phyloP scores from a whole-genome alignment of 2,329 filamentous ascomycete species.

The Penicillium glabrum region DNA sequence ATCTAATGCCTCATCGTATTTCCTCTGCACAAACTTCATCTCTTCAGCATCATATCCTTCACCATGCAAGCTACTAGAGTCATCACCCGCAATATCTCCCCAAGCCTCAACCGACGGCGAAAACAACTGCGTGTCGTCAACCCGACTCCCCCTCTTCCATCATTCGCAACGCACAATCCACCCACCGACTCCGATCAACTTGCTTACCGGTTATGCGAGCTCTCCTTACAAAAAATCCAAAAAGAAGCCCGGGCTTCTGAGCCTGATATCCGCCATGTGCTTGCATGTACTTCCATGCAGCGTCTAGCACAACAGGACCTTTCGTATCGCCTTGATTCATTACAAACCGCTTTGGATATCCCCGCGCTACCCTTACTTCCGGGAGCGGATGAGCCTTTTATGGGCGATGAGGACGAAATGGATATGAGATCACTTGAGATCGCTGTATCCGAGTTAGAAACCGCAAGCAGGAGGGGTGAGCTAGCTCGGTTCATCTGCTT shows the following conservation, averaged over 20 bases:
- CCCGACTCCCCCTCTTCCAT: not conserved
- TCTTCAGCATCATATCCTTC: not conserved
- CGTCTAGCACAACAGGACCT: slow-evolving; percentile 16
- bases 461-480: slow-evolving; percentile 12
- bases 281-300: slow-evolving; percentile 22
- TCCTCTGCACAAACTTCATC: not conserved
- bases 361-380: slow-evolving; percentile 9
- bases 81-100: slow-evolving; percentile 6
- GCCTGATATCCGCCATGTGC: slow-evolving; percentile 20
- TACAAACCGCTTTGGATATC: slow-evolving; percentile 7
- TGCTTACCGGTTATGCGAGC: slow-evolving; percentile 22
- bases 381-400: slow-evolving; percentile 11
- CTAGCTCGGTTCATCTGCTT: slow-evolving; percentile 19
- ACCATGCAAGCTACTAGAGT: slow-evolving; percentile 10
- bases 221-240: slow-evolving; percentile 23
- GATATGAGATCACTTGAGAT: slow-evolving; percentile 16
- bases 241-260: slow-evolving; percentile 20
- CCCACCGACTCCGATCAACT: slow-evolving; percentile 19
- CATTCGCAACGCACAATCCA: not conserved
- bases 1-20: not conserved
- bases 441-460: slow-evolving; percentile 16
- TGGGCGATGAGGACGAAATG: slow-evolving; percentile 11
- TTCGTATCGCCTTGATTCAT: slow-evolving; percentile 10
- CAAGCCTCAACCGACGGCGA: not conserved
- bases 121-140: slow-evolving; percentile 5